Percentiles rank a stretch among this genome's conserved stretches.
phyloP scores from a whole-genome alignment of 306 rosid species.

The Carpinus viminea region DNA sequence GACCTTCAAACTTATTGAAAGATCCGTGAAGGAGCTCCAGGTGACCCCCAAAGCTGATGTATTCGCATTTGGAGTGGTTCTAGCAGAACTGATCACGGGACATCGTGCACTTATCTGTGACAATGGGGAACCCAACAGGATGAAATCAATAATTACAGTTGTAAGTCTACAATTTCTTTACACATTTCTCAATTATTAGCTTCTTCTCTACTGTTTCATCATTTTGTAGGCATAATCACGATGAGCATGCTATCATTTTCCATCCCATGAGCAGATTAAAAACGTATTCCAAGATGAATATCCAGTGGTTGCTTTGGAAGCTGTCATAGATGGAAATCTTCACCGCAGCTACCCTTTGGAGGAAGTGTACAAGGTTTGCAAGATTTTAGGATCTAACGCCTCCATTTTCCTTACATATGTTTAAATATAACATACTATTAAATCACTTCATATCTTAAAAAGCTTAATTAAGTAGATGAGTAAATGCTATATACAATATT shows the following conservation, averaged over 20 bases:
- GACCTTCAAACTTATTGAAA: constrained; percentile 24
- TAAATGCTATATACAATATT: no score
- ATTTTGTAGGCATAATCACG: not conserved
- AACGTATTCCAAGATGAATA: constrained; percentile 55
- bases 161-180: constrained; percentile 42
- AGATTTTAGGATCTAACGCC: not conserved
- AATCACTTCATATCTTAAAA: no score
- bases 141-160: constrained; percentile 58
- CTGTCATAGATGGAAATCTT: constrained; percentile 59
- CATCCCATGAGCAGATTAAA: constrained; percentile 40
- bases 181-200: no score
- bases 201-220: no score
- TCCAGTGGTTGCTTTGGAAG: constrained; percentile 55
- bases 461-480: no score
- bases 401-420: not conserved
- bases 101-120: constrained; percentile 68
- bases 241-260: constrained; percentile 4
- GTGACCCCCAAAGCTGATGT: constrained; percentile 84
- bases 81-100: constrained; percentile 80
- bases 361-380: constrained; percentile 54
- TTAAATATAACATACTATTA: no score
- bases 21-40: constrained; percentile 85
- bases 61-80: constrained; percentile 85
- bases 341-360: constrained; percentile 50
- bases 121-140: constrained; percentile 47